Conservation (phyloP, 1,284 basidiomycete species). For the Pseudozyma sp. region DNA sequence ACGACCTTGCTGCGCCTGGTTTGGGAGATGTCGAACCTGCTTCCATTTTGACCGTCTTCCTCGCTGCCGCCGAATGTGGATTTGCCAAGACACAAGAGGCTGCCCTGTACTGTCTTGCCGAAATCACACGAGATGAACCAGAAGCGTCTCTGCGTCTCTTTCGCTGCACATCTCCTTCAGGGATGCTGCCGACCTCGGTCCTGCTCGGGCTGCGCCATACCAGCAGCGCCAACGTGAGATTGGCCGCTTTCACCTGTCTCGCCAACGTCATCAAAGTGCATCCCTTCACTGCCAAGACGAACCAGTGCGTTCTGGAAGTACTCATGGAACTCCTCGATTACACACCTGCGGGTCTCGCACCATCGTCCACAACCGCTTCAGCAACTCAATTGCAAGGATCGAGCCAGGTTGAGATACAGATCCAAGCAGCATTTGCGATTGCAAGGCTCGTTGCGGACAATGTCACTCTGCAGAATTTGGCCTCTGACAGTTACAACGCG, state of each 20-base stretch:
- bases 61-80: conserved; percentile 54
- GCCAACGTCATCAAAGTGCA: conserved; percentile 62
- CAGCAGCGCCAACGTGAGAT: conserved; percentile 49
- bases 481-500: conserved; percentile 48
- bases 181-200: conserved; percentile 55
- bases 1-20: conserved; percentile 7
- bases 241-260: conserved; percentile 62
- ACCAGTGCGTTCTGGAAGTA: conserved; percentile 57
- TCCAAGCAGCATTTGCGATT: conserved; percentile 59
- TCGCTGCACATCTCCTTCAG: conserved; percentile 41
- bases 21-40: conserved; percentile 14
- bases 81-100: conserved; percentile 60
- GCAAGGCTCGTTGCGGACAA: conserved; percentile 57
- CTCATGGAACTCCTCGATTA: conserved; percentile 59
- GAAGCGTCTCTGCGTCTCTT: conserved; percentile 38
- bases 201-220: conserved; percentile 50
- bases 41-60: conserved; percentile 37
- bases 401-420: conserved; percentile 51
- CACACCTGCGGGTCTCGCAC: conserved; percentile 14
- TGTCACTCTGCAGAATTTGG: conserved; percentile 51
- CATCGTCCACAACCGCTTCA: conserved; percentile 1
- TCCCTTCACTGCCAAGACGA: conserved; percentile 54
- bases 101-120: conserved; percentile 56
- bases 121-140: conserved; percentile 45
- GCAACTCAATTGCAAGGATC: conserved; percentile 23